Percentiles rank a stretch among this genome's conserved stretches.
These are phyloP conservation scores for barrel medic (Medicago truncatula) DNA, from an alignment of 306 rosid species.

Conservation along the genomic window MtrunA17r5.0-ANR NC_053046.1:18532001-18532500, in stretches of 20 bases:
- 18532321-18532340: slow-evolving; percentile 61
- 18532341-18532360: slow-evolving; percentile 53
- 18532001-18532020: too few relatives aligned
- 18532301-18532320: slow-evolving; percentile 50
- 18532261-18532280: neutral
- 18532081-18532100: too few relatives aligned
- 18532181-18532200: slow-evolving; percentile 66
- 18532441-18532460: slow-evolving; percentile 73
- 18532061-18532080: too few relatives aligned
- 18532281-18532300: neutral
- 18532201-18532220: slow-evolving; percentile 62
- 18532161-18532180: slow-evolving; percentile 51
- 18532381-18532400: slow-evolving; percentile 59
- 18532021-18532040: too few relatives aligned
- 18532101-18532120: too few relatives aligned
- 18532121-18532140: neutral
- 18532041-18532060: too few relatives aligned
- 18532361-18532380: slow-evolving; percentile 58
- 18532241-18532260: neutral
- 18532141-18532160: slow-evolving; percentile 63
- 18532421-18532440: slow-evolving; percentile 72
- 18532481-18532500: neutral
- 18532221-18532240: slow-evolving; percentile 41
- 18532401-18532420: slow-evolving; percentile 74
- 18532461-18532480: neutral